Evolutionary conservation across 768 basidiomycete genomes (phyloP).

Genomic region (Psilocybe sp.): DNA sequence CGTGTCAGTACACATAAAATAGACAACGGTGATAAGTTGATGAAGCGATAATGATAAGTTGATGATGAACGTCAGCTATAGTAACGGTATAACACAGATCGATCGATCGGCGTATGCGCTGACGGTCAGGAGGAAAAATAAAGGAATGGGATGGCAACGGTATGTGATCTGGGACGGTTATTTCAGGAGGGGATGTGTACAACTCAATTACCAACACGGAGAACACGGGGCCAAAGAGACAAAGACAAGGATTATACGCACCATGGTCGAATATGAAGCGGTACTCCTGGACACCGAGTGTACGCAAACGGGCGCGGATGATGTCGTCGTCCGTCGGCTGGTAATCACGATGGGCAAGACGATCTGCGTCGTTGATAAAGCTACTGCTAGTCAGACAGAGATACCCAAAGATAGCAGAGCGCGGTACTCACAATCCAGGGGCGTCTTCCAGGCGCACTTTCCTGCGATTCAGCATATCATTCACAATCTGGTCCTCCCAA

Average conservation of each 20-base stretch:
- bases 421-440: slow-evolving; percentile 65
- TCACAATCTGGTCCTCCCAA: slow-evolving; percentile 65
- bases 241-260: slow-evolving; percentile 24
- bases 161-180: too few relatives aligned
- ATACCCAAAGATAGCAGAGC: slow-evolving; percentile 6
- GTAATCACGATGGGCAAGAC: slow-evolving; percentile 61
- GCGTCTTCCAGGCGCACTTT: slow-evolving; percentile 63
- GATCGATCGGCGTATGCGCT: too few relatives aligned
- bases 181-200: too few relatives aligned
- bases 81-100: too few relatives aligned
- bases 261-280: slow-evolving; percentile 63
- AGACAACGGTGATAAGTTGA: neutral
- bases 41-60: neutral
- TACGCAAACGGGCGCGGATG: slow-evolving; percentile 74
- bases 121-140: too few relatives aligned
- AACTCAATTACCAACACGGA: neutral
- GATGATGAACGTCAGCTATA: neutral
- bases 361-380: slow-evolving; percentile 67
- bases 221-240: neutral
- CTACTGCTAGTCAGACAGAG: slow-evolving; percentile 28
- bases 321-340: slow-evolving; percentile 76
- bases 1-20: too few relatives aligned
- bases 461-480: slow-evolving; percentile 53
- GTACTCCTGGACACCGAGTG: slow-evolving; percentile 77
- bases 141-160: too few relatives aligned